Evolutionary conservation across 176 grass and related monocot genomes (phyloP), one percentile per base, ranked within the genome.

Genomic region (Aegilops umbellulata): DNA sequence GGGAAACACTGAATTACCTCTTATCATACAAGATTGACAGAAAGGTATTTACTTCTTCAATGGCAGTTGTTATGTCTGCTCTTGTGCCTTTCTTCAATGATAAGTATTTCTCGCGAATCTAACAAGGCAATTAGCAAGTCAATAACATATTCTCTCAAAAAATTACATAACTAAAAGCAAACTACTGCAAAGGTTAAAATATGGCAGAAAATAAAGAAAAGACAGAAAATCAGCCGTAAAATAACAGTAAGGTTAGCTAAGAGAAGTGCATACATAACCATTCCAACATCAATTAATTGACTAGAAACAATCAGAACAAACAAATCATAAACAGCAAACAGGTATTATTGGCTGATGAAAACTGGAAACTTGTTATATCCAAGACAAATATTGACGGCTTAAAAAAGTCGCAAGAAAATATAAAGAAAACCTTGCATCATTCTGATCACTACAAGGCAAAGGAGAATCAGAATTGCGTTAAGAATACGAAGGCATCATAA

Each of bases 61-160:
- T 86, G 35, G 93, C 90, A 84, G 77, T 87, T 73, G 91, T 84
- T 89, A 99, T 77, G 83, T 99, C 94, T 5, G 80, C 87, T 39
- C 91, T 89, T 87, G 97, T 93, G 87, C 97, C 97, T 88, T 99
- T 99, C 87, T 95, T 99, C 91, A 96, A 63, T 70, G 97, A 93
- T 41, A 96, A 79, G 84, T 91, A 97, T 76, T 79, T 99, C 81
- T 97, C 97, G 8, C 94, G 97, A 79, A 93, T 87, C 97, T 99
- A 79, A 81, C 39, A 44, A 87, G 78, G 12, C 32, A 76, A 32
- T 67, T 80, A 66, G 41, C 46, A 75, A 86, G 38, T 90, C 29
- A 73, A 87, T 30, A 69, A 67, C 27, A 83, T 31, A 69, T 41
- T 88, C 32, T 22, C 35, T 55, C 65, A 35, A 67, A 68, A 39